Percentiles rank a stretch among this genome's conserved stretches.
phyloP scores from a whole-genome alignment of 768 basidiomycete genomes.

The Tephrocybe sp. region DNA sequence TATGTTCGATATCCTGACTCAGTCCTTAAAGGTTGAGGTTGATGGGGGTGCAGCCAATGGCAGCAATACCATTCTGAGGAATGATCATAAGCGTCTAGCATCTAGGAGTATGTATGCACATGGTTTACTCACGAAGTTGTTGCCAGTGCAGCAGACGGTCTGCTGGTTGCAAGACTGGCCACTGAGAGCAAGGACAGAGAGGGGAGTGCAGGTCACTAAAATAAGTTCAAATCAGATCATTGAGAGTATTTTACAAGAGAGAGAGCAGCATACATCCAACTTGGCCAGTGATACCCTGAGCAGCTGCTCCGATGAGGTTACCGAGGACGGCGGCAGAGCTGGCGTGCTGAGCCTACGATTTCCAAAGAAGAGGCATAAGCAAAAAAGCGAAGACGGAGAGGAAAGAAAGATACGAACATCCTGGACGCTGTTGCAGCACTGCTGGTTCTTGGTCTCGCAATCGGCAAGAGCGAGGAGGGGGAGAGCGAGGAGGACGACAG shows the following conservation, averaged over 20 bases:
- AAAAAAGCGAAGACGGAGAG: not conserved
- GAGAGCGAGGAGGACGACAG: conserved; percentile 2
- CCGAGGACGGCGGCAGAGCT: not conserved
- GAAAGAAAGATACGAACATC: not conserved
- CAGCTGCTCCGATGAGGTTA: not conserved
- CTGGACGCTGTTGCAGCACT: conserved; percentile 1
- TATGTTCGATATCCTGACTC: not conserved
- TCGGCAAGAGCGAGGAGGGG: not conserved
- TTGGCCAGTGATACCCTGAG: not conserved
- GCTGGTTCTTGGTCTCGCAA: not conserved
- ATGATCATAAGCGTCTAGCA: not conserved
- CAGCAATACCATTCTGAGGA: not conserved
- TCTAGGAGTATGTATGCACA: not conserved
- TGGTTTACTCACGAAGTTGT: not conserved
- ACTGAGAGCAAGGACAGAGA: not conserved
- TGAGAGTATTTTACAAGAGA: not conserved
- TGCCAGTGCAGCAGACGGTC: not conserved
- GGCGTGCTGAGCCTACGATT: not conserved
- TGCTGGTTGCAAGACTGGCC: not conserved
- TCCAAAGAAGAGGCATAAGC: not conserved
- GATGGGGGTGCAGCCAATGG: conserved; percentile 7
- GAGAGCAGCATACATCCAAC: not conserved
- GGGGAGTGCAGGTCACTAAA: not conserved
- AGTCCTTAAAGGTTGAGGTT: conserved; percentile 4
- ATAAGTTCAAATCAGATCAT: not conserved